These are phyloP conservation scores for Paecilomyces variotii DNA, from an alignment of 2,329 filamentous ascomycete species.

Conservation along the genomic window DNA sequence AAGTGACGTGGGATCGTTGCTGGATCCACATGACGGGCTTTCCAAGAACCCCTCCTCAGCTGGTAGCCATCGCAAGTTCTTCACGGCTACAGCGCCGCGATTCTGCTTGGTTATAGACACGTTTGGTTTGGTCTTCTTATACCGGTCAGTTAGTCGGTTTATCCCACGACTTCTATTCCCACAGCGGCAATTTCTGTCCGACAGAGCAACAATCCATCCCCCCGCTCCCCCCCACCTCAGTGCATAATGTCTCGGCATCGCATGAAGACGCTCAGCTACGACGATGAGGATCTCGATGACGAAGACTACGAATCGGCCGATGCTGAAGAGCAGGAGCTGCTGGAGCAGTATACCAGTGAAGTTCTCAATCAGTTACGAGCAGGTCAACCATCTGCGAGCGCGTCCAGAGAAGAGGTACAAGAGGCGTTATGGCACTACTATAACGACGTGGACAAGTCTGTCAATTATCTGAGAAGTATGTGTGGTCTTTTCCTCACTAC, in stretches of 20 bases:
- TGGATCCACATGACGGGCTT: not conserved
- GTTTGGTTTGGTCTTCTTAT: not conserved
- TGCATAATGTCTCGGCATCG: slow-evolving; percentile 38
- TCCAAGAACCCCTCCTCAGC: not conserved
- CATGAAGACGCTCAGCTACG: slow-evolving; percentile 36
- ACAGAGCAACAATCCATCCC: not conserved
- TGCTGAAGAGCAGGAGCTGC: slow-evolving; percentile 43
- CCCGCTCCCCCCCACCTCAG: not conserved
- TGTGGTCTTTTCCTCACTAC: slow-evolving; percentile 3
- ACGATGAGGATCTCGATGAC: slow-evolving; percentile 34
- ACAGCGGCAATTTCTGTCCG: not conserved
- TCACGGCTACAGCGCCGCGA: not conserved
- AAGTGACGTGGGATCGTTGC: slow-evolving; percentile 24
- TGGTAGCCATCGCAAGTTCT: not conserved
- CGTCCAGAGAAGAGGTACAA: slow-evolving; percentile 67
- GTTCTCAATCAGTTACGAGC: slow-evolving; percentile 60
- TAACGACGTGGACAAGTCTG: slow-evolving; percentile 81
- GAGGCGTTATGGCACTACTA: slow-evolving; percentile 94
- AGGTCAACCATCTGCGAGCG: slow-evolving; percentile 50
- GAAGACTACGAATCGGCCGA: slow-evolving; percentile 35
- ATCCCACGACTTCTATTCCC: not conserved
- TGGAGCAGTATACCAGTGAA: slow-evolving; percentile 58
- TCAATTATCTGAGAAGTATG: slow-evolving; percentile 67
- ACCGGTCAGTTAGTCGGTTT: not conserved
- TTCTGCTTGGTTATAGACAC: not conserved